Conservation (phyloP, 352 stramenopile genomes). For the Phytophthora sp. region DNA sequence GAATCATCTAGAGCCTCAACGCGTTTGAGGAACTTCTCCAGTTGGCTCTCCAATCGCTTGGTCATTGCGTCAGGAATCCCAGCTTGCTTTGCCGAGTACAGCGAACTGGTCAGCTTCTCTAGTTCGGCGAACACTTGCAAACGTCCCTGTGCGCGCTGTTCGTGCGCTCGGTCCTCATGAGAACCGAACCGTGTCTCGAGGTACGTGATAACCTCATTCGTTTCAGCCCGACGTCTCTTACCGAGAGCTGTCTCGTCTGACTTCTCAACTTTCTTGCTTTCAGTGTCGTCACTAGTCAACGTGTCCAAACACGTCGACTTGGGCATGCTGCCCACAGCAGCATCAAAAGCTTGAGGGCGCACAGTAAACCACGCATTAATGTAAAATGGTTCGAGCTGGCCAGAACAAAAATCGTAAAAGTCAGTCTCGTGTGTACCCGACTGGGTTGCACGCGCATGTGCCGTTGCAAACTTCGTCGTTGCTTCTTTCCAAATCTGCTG, state of each 20-base stretch:
- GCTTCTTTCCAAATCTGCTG: not conserved
- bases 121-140: not conserved
- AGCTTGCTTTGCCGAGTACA: not conserved
- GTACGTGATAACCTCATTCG: not conserved
- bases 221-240: not conserved
- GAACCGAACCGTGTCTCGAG: not conserved
- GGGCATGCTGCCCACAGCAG: not conserved
- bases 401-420: not conserved
- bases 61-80: not conserved
- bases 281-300: not conserved
- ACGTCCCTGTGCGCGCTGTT: not conserved
- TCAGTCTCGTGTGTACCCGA: not conserved
- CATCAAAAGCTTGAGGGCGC: not conserved
- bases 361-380: not conserved
- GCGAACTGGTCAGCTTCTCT: not conserved
- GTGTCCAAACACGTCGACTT: not conserved
- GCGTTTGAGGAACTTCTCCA: not conserved
- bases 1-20: not conserved
- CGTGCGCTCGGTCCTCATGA: not conserved
- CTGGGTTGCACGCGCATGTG: not conserved
- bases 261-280: not conserved
- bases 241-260: too few species aligned
- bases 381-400: too few species aligned
- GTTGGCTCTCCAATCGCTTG: not conserved
- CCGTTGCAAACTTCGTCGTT: not conserved